phyloP scores from a whole-genome alignment of 306 rosid species.

The Cicer bijugum region DNA sequence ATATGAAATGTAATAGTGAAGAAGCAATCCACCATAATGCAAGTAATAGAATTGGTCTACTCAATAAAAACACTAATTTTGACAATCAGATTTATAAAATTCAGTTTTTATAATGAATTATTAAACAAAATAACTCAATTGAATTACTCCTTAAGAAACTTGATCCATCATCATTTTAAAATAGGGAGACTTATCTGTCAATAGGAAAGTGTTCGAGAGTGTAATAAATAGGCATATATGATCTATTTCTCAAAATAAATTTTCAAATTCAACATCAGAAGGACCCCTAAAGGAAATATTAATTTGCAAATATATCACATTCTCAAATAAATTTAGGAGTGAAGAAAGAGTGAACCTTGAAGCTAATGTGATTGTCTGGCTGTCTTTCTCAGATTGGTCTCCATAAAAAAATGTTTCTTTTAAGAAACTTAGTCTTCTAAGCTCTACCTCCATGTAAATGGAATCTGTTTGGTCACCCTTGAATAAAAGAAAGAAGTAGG shows the following conservation, averaged over 20 bases:
- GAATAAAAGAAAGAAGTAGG: constrained; percentile 95
- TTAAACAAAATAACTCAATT: too few species aligned
- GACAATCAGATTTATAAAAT: too few species aligned
- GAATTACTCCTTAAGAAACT: too few species aligned
- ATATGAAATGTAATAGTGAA: constrained; percentile 3
- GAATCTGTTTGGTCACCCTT: constrained; percentile 89
- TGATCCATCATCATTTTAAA: too few species aligned
- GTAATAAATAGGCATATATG: too few species aligned
- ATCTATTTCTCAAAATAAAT: too few species aligned
- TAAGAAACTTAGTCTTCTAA: constrained; percentile 80
- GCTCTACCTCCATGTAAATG: constrained; percentile 95
- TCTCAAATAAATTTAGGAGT: constrained; percentile 3
- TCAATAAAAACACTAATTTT: too few species aligned
- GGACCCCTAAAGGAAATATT: too few species aligned
- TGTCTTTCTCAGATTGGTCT: constrained; percentile 58
- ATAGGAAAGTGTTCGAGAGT: too few species aligned
- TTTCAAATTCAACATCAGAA: too few species aligned
- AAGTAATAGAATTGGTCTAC: not conserved
- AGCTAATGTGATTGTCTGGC: constrained; percentile 66
- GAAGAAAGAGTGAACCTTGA: constrained; percentile 66
- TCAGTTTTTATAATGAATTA: too few species aligned
- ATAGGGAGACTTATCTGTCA: too few species aligned
- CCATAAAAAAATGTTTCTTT: constrained; percentile 72
- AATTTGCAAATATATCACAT: constrained; percentile 8
- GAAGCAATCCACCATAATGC: not conserved